Conservation (phyloP, 208 protist genomes). For the Vickermania spadyakhi region DNA sequence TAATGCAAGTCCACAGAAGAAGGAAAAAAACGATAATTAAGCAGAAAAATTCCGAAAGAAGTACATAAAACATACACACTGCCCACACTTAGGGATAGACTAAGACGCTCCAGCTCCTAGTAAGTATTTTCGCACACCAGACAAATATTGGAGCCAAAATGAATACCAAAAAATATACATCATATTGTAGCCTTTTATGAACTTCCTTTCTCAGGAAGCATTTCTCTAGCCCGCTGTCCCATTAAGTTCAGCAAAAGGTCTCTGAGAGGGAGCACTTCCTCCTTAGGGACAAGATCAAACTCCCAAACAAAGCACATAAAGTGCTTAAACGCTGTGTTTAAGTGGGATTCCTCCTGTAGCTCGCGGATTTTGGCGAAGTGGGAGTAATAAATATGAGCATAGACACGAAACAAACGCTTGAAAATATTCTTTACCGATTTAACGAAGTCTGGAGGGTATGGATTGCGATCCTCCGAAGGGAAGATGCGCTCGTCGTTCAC, state of each 20-base stretch:
- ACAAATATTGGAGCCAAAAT: too few species aligned
- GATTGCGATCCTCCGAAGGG: conserved; percentile 88
- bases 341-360: conserved; percentile 95
- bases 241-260: conserved; percentile 81
- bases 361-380: conserved; percentile 94
- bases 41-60: too few species aligned
- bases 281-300: conserved; percentile 75
- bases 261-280: conserved; percentile 71
- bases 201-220: conserved; percentile 21
- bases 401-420: conserved; percentile 97
- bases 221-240: conserved; percentile 69
- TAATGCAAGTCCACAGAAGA: too few species aligned
- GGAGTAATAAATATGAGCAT: conserved; percentile 98
- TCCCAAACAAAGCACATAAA: conserved; percentile 90
- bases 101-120: too few species aligned
- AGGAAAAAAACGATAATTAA: too few species aligned
- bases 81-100: too few species aligned
- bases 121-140: too few species aligned
- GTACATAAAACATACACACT: too few species aligned
- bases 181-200: too few species aligned
- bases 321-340: conserved; percentile 96
- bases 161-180: too few species aligned
- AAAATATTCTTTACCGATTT: conserved; percentile 94
- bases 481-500: conserved; percentile 97
- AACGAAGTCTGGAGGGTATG: conserved; percentile 81